phyloP scores from a whole-genome alignment of 768 basidiomycete genomes.

The Boletus sensibilis region DNA sequence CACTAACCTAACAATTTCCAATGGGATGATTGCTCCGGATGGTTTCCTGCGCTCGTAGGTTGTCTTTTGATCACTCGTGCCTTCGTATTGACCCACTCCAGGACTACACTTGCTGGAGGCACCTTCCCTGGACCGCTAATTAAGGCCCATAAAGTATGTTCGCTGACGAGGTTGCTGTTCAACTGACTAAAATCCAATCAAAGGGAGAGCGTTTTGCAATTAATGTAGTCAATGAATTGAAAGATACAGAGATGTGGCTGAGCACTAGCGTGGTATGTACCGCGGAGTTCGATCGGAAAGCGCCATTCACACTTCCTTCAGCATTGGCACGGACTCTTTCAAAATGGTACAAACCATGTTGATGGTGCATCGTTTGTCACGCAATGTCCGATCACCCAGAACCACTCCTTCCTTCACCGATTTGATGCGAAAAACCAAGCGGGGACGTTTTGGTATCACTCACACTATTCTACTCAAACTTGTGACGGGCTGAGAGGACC shows the following conservation, averaged over 20 bases:
- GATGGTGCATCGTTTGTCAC: conserved; percentile 45
- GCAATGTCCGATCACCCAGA: conserved; percentile 33
- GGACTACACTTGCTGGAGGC: conserved; percentile 39
- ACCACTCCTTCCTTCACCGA: conserved; percentile 23
- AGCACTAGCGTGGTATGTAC: conserved; percentile 45
- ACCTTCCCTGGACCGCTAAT: conserved; percentile 49
- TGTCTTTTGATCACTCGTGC: not conserved
- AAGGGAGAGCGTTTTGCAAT: conserved; percentile 42
- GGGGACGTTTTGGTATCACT: conserved; percentile 38
- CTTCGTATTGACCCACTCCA: not conserved
- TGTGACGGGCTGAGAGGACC: conserved; percentile 41
- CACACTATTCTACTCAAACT: conserved; percentile 38
- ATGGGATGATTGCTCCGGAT: conserved; percentile 46
- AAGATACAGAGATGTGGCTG: conserved; percentile 47
- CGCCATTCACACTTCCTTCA: conserved; percentile 17
- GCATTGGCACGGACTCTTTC: conserved; percentile 60
- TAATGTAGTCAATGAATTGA: conserved; percentile 46
- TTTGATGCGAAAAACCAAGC: conserved; percentile 23
- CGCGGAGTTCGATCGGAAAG: not conserved
- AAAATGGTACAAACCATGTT: conserved; percentile 41
- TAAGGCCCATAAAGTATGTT: conserved; percentile 31
- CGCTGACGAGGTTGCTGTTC: not conserved
- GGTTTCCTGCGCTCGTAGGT: conserved; percentile 46
- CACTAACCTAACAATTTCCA: conserved; percentile 39
- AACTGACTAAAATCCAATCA: not conserved